A percentile compares a stretch with the other conserved stretches of the same genome.
phyloP scores from a whole-genome alignment of 2,329 filamentous ascomycete species.

The Fusarium acutatum region DNA sequence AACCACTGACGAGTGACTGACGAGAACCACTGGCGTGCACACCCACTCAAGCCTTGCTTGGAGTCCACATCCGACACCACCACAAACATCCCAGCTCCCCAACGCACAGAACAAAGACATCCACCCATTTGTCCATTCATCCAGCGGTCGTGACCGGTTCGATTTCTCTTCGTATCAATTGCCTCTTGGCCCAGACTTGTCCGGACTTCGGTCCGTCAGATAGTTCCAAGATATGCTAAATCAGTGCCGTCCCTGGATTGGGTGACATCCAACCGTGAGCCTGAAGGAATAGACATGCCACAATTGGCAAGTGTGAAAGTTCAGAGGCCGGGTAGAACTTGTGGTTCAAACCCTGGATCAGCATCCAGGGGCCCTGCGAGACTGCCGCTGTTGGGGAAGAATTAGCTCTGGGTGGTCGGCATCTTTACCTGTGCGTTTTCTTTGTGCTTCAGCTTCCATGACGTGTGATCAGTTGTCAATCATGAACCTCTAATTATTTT shows the following conservation, averaged over 20 bases:
- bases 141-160: conserved; percentile 9
- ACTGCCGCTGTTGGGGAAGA: conserved; percentile 24
- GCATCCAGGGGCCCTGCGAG: conserved; percentile 23
- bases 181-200: conserved; percentile 22
- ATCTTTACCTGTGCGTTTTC: conserved; percentile 6
- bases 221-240: conserved; percentile 14
- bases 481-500: background rate
- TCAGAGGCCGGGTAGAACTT: background rate
- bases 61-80: conserved; percentile 37
- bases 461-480: background rate
- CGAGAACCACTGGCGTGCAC: conserved; percentile 28
- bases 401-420: background rate
- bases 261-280: conserved; percentile 2
- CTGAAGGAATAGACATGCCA: background rate
- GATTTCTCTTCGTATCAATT: conserved; percentile 21
- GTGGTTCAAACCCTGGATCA: conserved; percentile 19
- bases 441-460: background rate
- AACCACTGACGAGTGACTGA: conserved; percentile 32
- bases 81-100: conserved; percentile 37
- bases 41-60: conserved; percentile 27
- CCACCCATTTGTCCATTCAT: conserved; percentile 32
- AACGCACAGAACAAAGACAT: conserved; percentile 32
- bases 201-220: conserved; percentile 23
- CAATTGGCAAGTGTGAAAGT: background rate
- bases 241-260: conserved; percentile 18